These are phyloP conservation scores for Clathrospora elynae DNA, from an alignment of 2,329 filamentous ascomycete genomes.

Conservation along the genomic window DNA sequence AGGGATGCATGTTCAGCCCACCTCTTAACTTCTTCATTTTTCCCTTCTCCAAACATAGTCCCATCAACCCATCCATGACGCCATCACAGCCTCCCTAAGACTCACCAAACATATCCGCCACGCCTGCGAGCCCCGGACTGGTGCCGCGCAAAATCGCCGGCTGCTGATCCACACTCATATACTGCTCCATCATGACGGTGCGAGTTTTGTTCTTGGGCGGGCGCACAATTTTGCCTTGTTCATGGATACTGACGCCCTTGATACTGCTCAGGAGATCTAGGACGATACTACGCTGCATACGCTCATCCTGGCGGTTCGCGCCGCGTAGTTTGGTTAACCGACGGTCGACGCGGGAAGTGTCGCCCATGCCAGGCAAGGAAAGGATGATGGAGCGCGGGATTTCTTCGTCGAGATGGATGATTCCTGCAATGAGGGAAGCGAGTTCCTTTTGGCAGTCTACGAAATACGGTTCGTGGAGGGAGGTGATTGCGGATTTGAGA, in stretches of 20 bases:
- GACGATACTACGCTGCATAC: constrained; percentile 79
- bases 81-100: background rate
- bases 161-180: constrained; percentile 50
- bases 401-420: constrained; percentile 75
- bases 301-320: constrained; percentile 60
- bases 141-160: constrained; percentile 47
- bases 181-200: constrained; percentile 46
- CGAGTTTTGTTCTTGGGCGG: constrained; percentile 40
- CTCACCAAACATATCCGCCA: constrained; percentile 53
- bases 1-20: no score
- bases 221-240: constrained; percentile 79
- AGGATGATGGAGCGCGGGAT: constrained; percentile 79
- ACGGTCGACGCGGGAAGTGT: constrained; percentile 64
- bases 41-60: background rate
- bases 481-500: constrained; percentile 85
- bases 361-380: constrained; percentile 76
- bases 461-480: constrained; percentile 93
- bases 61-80: background rate
- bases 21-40: no score
- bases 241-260: constrained; percentile 88
- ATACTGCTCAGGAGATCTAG: constrained; percentile 84
- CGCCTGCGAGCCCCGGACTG: constrained; percentile 50
- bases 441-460: constrained; percentile 95
- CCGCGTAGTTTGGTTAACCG: constrained; percentile 51
- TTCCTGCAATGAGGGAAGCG: constrained; percentile 82